Conservation (phyloP, 2,329 filamentous ascomycete genomes). For the Daldinia eschscholtzii region DNA sequence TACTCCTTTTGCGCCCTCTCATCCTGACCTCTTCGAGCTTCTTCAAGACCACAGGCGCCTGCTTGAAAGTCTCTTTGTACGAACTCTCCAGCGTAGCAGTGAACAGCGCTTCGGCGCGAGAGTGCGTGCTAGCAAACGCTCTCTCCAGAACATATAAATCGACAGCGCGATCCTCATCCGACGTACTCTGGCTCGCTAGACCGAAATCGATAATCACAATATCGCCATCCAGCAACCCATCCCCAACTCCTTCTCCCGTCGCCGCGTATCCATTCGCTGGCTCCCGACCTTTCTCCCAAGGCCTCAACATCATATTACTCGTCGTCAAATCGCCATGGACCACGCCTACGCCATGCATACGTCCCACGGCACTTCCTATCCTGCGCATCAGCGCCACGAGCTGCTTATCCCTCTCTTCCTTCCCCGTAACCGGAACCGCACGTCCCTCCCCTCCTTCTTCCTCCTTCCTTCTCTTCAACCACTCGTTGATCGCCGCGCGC, state of each 20-base stretch:
- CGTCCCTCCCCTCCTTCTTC: constrained; percentile 46
- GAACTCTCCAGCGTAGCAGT: constrained; percentile 74
- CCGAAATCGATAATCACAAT: constrained; percentile 96
- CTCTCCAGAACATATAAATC: constrained; percentile 96
- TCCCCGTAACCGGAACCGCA: constrained; percentile 44
- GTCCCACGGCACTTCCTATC: constrained; percentile 79
- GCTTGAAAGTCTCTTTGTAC: constrained; percentile 82
- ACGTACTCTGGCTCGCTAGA: constrained; percentile 81
- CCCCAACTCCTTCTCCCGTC: constrained; percentile 31
- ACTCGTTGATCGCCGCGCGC: constrained; percentile 75
- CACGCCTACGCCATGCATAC: constrained; percentile 84
- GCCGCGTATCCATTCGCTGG: constrained; percentile 28
- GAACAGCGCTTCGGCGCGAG: constrained; percentile 83
- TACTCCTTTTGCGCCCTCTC: constrained; percentile 95
- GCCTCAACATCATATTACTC: constrained; percentile 90
- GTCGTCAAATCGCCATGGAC: constrained; percentile 97
- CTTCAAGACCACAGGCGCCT: constrained; percentile 79
- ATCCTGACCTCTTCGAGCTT: constrained; percentile 92
- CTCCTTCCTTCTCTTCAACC: constrained; percentile 67
- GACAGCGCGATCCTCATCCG: constrained; percentile 94
- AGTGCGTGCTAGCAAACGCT: constrained; percentile 95
- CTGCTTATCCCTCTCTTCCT: constrained; percentile 60
- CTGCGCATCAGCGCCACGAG: constrained; percentile 74
- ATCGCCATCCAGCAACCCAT: constrained; percentile 70
- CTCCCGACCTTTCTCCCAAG: constrained; percentile 49